These are phyloP conservation scores for Adansonia digitata DNA, from an alignment of 345 rosid genomes.

Conservation along the genomic window DNA sequence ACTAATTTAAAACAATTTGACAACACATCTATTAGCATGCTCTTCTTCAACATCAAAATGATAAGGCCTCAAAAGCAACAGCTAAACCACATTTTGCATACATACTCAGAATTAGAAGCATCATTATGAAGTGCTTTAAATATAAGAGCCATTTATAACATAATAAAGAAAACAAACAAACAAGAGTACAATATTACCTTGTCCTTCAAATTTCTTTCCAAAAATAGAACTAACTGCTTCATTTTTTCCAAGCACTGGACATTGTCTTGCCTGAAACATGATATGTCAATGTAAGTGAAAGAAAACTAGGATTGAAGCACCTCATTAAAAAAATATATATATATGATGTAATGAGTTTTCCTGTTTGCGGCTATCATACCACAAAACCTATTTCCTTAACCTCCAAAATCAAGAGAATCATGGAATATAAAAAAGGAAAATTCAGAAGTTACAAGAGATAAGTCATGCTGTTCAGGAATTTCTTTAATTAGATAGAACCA, in stretches of 20 bases:
- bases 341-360: slow-evolving; percentile 10
- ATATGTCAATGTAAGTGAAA: slow-evolving; percentile 24
- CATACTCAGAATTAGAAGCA: not conserved
- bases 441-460: not conserved
- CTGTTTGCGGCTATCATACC: slow-evolving; percentile 10
- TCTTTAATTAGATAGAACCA: not conserved
- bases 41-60: not conserved
- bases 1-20: not conserved
- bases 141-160: slow-evolving; percentile 5
- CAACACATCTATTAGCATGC: not conserved
- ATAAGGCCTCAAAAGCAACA: not conserved
- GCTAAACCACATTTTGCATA: not conserved
- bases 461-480: not conserved
- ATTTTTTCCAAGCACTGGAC: slow-evolving; percentile 78
- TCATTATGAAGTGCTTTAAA: not conserved
- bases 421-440: not conserved
- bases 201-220: slow-evolving; percentile 70
- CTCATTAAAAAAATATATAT: not conserved
- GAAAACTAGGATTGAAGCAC: slow-evolving; percentile 15
- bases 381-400: not conserved
- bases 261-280: slow-evolving; percentile 81
- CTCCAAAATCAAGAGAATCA: slow-evolving; percentile 5
- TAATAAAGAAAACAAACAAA: not conserved
- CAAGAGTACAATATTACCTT: slow-evolving; percentile 45
- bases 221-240: slow-evolving; percentile 82